Evolutionary conservation across 2,329 filamentous ascomycete genomes (phyloP).

Genomic region (Ascomycota sp.): DNA sequence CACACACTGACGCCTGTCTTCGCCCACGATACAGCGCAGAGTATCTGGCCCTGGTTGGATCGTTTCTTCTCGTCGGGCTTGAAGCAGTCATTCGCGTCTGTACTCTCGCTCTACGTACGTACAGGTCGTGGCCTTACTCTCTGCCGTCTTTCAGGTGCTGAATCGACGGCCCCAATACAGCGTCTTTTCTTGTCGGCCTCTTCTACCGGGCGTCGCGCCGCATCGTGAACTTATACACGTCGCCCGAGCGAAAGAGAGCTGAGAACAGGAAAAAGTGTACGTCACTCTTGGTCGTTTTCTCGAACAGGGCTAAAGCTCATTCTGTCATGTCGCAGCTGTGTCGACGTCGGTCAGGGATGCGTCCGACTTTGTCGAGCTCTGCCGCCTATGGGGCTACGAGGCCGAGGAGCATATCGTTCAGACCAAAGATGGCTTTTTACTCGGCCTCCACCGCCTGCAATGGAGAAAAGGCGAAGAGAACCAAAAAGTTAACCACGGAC

Average conservation of each 20-base stretch:
- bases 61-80: conserved; percentile 62
- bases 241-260: conserved; percentile 46
- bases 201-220: conserved; percentile 67
- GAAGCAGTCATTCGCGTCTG: conserved; percentile 70
- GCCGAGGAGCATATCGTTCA: conserved; percentile 93
- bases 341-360: conserved; percentile 67
- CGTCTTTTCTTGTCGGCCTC: conserved; percentile 59
- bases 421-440: conserved; percentile 80
- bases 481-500: conserved; percentile 54
- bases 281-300: conserved; percentile 4
- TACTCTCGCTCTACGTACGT: conserved; percentile 69
- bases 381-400: conserved; percentile 73
- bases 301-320: not conserved
- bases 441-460: conserved; percentile 73
- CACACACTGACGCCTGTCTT: no score
- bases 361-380: conserved; percentile 86
- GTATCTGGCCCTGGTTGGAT: conserved; percentile 71
- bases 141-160: no score
- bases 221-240: conserved; percentile 61
- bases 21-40: conserved; percentile 37
- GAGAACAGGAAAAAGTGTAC: conserved; percentile 45
- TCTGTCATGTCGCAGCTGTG: conserved; percentile 25
- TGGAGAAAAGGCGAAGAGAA: conserved; percentile 68
- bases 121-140: not conserved
- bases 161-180: no score